These are phyloP conservation scores for Exserohilum rostratum DNA, from an alignment of 2,329 filamentous ascomycete genomes.

Conservation along the genomic window DNA sequence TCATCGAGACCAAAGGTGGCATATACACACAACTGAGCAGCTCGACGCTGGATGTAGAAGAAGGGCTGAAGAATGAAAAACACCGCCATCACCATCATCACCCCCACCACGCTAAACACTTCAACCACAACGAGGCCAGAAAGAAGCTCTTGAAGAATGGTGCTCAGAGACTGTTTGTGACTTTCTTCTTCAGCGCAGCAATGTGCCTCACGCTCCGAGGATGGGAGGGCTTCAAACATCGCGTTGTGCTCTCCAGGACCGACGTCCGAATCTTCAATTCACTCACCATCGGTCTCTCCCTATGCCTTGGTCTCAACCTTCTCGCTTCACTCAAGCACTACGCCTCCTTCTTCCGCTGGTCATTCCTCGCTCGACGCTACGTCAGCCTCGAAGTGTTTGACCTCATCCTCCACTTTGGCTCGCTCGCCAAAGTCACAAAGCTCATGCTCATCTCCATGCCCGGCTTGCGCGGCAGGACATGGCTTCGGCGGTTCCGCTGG, in stretches of 20 bases:
- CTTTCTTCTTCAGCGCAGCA: constrained; percentile 37
- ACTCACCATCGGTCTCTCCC: constrained; percentile 41
- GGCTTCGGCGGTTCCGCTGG: constrained; percentile 33
- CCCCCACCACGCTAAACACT: constrained; percentile 30
- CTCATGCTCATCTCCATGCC: constrained; percentile 44
- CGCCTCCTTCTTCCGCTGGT: constrained; percentile 43
- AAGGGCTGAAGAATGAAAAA: constrained; percentile 23
- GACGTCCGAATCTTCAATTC: constrained; percentile 43
- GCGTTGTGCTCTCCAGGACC: constrained; percentile 32
- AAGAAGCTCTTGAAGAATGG: constrained; percentile 38
- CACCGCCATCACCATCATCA: constrained; percentile 14
- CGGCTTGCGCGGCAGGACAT: constrained; percentile 31
- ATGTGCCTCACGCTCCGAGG: constrained; percentile 37
- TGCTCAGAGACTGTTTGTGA: constrained; percentile 32
- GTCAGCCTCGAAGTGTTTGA: constrained; percentile 45
- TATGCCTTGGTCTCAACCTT: constrained; percentile 44
- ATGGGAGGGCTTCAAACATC: constrained; percentile 38
- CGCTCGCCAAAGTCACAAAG: constrained; percentile 41
- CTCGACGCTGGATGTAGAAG: constrained; percentile 23
- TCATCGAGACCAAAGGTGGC: constrained; percentile 21
- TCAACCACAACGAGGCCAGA: constrained; percentile 41
- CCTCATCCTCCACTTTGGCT: constrained; percentile 40
- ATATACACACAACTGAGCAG: constrained; percentile 25
- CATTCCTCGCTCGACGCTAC: constrained; percentile 40
- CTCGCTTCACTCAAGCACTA: constrained; percentile 43